Evolutionary conservation across 768 basidiomycete species (phyloP), one percentile per base, ranked within the genome.

Genomic region (Tephrocybe rancida): DNA sequence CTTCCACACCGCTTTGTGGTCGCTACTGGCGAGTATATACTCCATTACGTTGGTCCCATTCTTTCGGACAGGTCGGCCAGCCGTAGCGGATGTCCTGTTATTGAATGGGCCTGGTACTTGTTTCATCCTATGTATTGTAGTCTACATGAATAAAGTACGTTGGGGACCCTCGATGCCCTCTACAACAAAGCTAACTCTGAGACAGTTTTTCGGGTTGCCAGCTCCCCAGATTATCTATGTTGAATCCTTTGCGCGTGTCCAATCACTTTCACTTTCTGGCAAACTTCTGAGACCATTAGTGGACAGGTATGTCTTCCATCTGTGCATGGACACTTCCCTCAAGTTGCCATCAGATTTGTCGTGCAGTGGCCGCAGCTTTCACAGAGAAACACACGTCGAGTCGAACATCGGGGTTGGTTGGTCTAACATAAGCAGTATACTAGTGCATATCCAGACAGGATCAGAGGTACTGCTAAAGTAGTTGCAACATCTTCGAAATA

Each of bases 51-150:
- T 91, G 29, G 54, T 63, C 1, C 89, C 88, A 8, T 56, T 76
- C n/a, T 56, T 54, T 47, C 56, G 60, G 32, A 63, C 56, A 44
- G 46, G 43, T 32, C 51, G 16, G 54, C 72, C 57, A 30, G 47
- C 32, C 3, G 84, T 85, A 62, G 81, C 85, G 24, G 93, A 98
- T 52, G 72, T 92, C 25, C 74, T 99, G 44, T 72, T 99, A 46
- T 70, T 98, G 25, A 98, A 98, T 68, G 97, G 97, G 1, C 97
- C 97, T 0, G 96, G 97, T 14, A 98, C 96, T 5, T 95, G 92
- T 66, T 84, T 95, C 29, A 74, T 88, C 5, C 76, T 98, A 5
- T 92, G 88, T 53, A 54, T 81, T 14, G 85, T 89, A 0, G 80
- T 85, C 13, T 87, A 84, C 64, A 52, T 92, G 38, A 88, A 87